Evolutionary conservation across 371 early-diverging fungal species (phyloP), one percentile per base, ranked within the genome.

Genomic region (Apophysomyces elegans): DNA sequence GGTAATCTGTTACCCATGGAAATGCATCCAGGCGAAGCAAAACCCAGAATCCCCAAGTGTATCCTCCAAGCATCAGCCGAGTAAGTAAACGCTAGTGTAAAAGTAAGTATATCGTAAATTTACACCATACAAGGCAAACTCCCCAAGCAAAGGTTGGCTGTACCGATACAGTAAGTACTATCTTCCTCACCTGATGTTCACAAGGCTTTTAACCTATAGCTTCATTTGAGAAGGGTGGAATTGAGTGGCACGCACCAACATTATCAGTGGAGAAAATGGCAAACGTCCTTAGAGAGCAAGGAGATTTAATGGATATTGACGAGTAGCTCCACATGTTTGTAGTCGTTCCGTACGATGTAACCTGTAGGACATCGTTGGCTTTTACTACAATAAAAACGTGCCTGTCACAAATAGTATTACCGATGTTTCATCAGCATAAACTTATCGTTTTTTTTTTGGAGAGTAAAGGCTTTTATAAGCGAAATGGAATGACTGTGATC

Each of bases 1-100:
- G 75, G 73, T 3, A 64, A 62, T 5, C 26, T 69, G 11, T 62
- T 77, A 12, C 77, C 77, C 7, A 62, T 77, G 69, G 76, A 77
- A 60, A 58, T 67, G 41, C 68, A 61, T 41, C 62, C 73, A 9
- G 76, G 76, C 13, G 72, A 70, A 47, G 54, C 54, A 6, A 70
- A 69, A 50, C 67, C 72, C 12, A 56, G 67, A n/a, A 80, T 77
- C 46, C 81, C 81, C 3, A 69, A 58, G 32, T 80, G 77, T 61
- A 68, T 77, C 5, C 58, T 79, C 6, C 50, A 50, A 21, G 21
- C 50, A n/a, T 50, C 50, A 6, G 21, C 50, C 5, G 50, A 7
- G 50, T 50, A 50, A 50, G 50, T 50, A 5, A 18, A 0, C 21
- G 5, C 9, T 21, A 14, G 21, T 21, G 4, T 18, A 9, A 21